Evolutionary conservation across 208 protist genomes (phyloP).

Genomic region (Leishmania mexicana): DNA sequence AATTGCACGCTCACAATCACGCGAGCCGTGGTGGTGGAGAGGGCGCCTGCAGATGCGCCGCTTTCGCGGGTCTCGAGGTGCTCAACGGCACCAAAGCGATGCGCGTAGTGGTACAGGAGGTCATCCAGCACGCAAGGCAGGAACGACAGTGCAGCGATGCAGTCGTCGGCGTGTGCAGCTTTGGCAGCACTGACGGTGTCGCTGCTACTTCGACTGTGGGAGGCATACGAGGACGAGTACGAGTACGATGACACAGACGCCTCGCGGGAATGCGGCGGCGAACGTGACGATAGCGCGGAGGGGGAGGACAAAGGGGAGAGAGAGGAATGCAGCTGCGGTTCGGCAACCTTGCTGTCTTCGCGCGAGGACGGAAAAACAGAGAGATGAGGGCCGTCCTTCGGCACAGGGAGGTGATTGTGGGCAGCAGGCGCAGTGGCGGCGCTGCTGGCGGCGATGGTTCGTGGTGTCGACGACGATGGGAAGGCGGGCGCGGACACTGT

Average conservation of each 20-base stretch:
- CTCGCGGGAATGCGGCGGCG: neutral
- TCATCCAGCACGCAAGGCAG: conserved; percentile 22
- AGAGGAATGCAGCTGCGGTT: neutral
- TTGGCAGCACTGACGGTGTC: neutral
- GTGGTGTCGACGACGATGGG: neutral
- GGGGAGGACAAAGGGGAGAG: neutral
- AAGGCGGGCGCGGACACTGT: conserved; percentile 2
- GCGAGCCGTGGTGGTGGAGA: conserved; percentile 4
- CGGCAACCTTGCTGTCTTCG: neutral
- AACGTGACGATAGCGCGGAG: neutral
- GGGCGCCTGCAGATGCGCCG: neutral
- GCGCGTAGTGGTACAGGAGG: conserved; percentile 31
- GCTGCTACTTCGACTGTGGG: neutral
- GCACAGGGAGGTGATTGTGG: neutral
- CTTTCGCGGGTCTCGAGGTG: conserved; percentile 22
- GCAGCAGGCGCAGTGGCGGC: neutral
- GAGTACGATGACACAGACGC: conserved; percentile 5
- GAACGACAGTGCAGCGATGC: neutral
- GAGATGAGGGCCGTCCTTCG: neutral
- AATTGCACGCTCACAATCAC: conserved; percentile 64
- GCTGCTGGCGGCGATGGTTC: neutral
- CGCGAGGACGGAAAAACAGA: neutral
- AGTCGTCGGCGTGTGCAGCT: neutral
- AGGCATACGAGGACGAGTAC: conserved; percentile 15
- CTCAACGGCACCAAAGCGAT: conserved; percentile 65